phyloP scores from a whole-genome alignment of 2,329 filamentous ascomycete species.

The Xylaria sp. region DNA sequence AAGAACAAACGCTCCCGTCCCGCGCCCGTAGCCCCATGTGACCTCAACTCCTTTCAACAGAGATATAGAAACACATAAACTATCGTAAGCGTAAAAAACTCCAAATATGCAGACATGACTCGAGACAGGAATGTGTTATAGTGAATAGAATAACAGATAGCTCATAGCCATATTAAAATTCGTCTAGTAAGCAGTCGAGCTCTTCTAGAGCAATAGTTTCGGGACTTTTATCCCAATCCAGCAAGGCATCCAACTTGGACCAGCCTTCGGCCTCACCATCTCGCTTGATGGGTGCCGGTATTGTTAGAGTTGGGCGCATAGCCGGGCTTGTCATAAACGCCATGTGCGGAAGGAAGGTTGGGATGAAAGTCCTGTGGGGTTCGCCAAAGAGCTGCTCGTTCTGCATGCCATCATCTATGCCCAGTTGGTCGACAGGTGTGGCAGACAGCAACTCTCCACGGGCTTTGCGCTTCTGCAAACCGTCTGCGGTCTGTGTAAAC shows the following conservation, averaged over 20 bases:
- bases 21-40: slow-evolving; percentile 32
- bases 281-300: slow-evolving; percentile 53
- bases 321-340: slow-evolving; percentile 65
- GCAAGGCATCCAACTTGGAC: slow-evolving; percentile 56
- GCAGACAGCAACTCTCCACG: slow-evolving; percentile 55
- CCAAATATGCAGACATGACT: slow-evolving; percentile 29
- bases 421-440: slow-evolving; percentile 50
- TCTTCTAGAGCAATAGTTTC: slow-evolving; percentile 94
- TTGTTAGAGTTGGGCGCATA: slow-evolving; percentile 60
- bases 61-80: slow-evolving; percentile 21
- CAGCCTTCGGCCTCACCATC: slow-evolving; percentile 56
- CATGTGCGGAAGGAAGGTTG: slow-evolving; percentile 50
- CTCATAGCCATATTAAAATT: slow-evolving; percentile 63
- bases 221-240: slow-evolving; percentile 76
- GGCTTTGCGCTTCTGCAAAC: slow-evolving; percentile 75
- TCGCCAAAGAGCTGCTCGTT: slow-evolving; percentile 67
- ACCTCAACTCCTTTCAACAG: slow-evolving; percentile 39
- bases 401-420: slow-evolving; percentile 55
- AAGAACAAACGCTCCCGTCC: slow-evolving; percentile 33
- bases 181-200: slow-evolving; percentile 85
- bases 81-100: slow-evolving; percentile 37
- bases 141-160: not conserved
- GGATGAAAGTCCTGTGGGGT: slow-evolving; percentile 46
- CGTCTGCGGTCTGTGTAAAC: slow-evolving; percentile 94
- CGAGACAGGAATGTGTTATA: slow-evolving; percentile 8